These are phyloP conservation scores for Arthrobotrys pseudoclavata DNA, from an alignment of 2,329 filamentous ascomycete genomes.

Conservation along the genomic window DNA sequence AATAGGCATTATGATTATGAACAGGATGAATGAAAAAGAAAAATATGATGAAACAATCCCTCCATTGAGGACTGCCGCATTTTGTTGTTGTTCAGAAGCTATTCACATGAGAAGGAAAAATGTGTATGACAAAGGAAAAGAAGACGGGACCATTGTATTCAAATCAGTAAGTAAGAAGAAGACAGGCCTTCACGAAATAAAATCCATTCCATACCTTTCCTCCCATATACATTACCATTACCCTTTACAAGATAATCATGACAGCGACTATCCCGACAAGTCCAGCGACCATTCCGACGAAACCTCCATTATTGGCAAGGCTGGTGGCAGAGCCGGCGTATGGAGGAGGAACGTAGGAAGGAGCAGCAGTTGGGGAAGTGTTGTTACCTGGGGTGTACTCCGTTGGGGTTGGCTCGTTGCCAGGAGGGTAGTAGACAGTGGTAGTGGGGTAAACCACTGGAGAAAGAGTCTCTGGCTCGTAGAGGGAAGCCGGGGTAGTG, in stretches of 20 bases:
- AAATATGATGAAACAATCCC: conserved; percentile 50
- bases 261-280: conserved; percentile 50
- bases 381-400: conserved; percentile 34
- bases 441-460: conserved; percentile 36
- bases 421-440: conserved; percentile 30
- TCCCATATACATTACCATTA: conserved; percentile 11
- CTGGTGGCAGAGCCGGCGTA: conserved; percentile 52
- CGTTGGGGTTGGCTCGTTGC: conserved; percentile 41
- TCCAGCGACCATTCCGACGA: conserved; percentile 46
- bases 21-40: conserved; percentile 25
- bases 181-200: conserved; percentile 18
- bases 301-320: conserved; percentile 49
- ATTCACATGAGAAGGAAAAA: conserved; percentile 33
- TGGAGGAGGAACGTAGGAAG: conserved; percentile 47
- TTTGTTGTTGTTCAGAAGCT: conserved; percentile 20
- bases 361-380: conserved; percentile 38
- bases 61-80: conserved; percentile 53
- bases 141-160: not conserved
- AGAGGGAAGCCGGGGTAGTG: conserved; percentile 47
- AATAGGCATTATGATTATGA: conserved; percentile 33
- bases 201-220: conserved; percentile 26
- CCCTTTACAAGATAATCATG: conserved; percentile 49
- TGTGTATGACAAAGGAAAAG: conserved; percentile 23
- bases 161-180: conserved; percentile 21
- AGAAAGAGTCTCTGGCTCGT: conserved; percentile 47